Base-by-base conservation (phyloP, 1,139 yeast species). In the Hyphopichia pseudoburtonii region DNA sequence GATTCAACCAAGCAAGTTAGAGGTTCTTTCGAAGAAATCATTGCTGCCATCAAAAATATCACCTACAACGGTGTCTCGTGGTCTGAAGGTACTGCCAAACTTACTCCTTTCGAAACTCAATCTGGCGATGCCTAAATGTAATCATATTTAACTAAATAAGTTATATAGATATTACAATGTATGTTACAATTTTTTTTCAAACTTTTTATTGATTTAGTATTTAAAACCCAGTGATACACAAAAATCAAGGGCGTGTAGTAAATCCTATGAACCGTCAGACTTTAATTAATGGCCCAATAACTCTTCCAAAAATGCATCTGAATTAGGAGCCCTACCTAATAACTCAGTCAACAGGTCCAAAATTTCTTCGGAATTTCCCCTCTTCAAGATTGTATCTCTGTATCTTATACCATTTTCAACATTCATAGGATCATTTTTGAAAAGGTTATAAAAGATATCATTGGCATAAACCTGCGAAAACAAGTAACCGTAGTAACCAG, bases 1-100 rank as follows among this genome's bases (percentile, higher is more conserved):
- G 99, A 94, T 64, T 77, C 95, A 37, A 94, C 98, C 33, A 84
- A 82, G 60, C 99, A 94, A 74, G 97, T 90, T 36, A 88, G 99
- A 76, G 99, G 98, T 46, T 70, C 88, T 15, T 76, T 82, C 44
- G 82, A 78, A 38, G 92, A 82, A 17, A 80, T 94, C 44, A 74
- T 92, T 49, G 76, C 73, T 38, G 96, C 97, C 37, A 79, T 94
- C 51, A 80, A 80, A 64, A 76, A 71, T 24, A 79, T 92, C 62
- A 82, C 92, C 37, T 84, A 85, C 62, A 77, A 76, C 39, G 90
- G 86, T 47, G 75, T 64, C 38, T 54, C 85, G 14, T 92, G 98
- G 98, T 78, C 73, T 34, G 86, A 87, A 57, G 96, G 95, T 53
- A 89, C 97, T 42, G 67, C 80, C 50, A 60, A 69, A 40, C 73